A percentile compares a stretch with the other conserved stretches of the same genome.
These are phyloP conservation scores for Gossypium trilobum DNA, from an alignment of 441 rosid species.

Conservation along the genomic window DNA sequence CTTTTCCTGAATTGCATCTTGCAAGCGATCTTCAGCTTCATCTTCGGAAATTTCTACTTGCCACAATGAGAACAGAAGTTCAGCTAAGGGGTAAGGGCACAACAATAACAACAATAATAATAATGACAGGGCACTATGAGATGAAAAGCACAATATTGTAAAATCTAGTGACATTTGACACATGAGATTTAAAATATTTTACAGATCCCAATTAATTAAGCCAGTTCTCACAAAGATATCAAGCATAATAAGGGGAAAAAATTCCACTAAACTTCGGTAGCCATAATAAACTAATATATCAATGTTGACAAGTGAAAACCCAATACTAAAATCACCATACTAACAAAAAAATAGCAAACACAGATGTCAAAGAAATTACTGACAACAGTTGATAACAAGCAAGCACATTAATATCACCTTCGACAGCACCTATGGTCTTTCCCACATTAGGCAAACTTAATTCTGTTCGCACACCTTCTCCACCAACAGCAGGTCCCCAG, in stretches of 20 bases:
- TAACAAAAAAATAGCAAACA: not conserved
- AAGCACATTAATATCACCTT: conserved; percentile 41
- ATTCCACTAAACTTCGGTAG: not conserved
- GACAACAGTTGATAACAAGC: conserved; percentile 1
- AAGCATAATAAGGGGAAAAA: not conserved
- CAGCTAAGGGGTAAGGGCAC: not conserved
- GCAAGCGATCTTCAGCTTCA: conserved; percentile 93
- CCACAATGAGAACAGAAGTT: conserved; percentile 22
- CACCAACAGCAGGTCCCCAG: conserved; percentile 99
- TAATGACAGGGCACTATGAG: not conserved
- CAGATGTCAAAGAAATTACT: not conserved
- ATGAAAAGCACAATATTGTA: conserved; percentile 4
- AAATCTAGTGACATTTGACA: not conserved
- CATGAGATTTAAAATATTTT: not conserved
- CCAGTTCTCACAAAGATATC: not conserved
- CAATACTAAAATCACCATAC: not conserved
- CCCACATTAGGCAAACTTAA: conserved; percentile 86
- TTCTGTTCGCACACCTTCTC: conserved; percentile 95
- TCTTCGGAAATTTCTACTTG: conserved; percentile 86
- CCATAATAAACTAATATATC: not conserved
- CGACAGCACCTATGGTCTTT: conserved; percentile 91
- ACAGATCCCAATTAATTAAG: not conserved
- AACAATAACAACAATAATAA: not conserved
- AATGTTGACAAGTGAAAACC: not conserved
- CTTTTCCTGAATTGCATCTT: conserved; percentile 93